phyloP scores from a whole-genome alignment of 208 protist species.

The Acanthamoeba quina region DNA sequence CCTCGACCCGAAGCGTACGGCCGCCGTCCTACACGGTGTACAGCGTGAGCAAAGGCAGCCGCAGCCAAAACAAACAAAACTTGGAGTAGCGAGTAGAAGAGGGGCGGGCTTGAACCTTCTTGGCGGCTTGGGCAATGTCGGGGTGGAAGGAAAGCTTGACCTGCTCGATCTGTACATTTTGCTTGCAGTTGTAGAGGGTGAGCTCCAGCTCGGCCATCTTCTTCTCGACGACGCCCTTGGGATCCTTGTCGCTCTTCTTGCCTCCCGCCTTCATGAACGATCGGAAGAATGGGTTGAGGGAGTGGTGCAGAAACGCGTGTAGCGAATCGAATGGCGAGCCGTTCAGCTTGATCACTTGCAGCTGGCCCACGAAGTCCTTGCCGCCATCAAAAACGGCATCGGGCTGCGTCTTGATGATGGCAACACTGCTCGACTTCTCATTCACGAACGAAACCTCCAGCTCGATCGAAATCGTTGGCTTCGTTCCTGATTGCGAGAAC shows the following conservation, averaged over 20 bases:
- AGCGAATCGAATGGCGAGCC: slow-evolving; percentile 86
- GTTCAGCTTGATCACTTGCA: slow-evolving; percentile 85
- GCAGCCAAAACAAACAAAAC: too few relatives aligned
- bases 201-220: slow-evolving; percentile 88
- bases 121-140: slow-evolving; percentile 74
- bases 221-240: slow-evolving; percentile 76
- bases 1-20: slow-evolving; percentile 73
- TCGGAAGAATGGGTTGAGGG: slow-evolving; percentile 85
- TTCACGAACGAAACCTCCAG: slow-evolving; percentile 62
- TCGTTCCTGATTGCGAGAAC: neutral
- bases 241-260: slow-evolving; percentile 26
- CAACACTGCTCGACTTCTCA: slow-evolving; percentile 41
- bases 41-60: neutral
- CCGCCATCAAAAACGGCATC: slow-evolving; percentile 35
- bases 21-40: neutral
- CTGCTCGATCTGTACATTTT: slow-evolving; percentile 88
- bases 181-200: slow-evolving; percentile 88
- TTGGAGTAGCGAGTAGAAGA: too few relatives aligned
- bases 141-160: slow-evolving; percentile 83
- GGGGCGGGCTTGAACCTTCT: neutral
- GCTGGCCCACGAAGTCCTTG: slow-evolving; percentile 54
- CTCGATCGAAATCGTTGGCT: slow-evolving; percentile 17
- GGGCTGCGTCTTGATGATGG: slow-evolving; percentile 54
- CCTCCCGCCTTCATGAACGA: slow-evolving; percentile 75
- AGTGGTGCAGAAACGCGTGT: slow-evolving; percentile 85